phyloP scores from a whole-genome alignment of 164 flowering plant species.

The Houttuynia cordata region DNA sequence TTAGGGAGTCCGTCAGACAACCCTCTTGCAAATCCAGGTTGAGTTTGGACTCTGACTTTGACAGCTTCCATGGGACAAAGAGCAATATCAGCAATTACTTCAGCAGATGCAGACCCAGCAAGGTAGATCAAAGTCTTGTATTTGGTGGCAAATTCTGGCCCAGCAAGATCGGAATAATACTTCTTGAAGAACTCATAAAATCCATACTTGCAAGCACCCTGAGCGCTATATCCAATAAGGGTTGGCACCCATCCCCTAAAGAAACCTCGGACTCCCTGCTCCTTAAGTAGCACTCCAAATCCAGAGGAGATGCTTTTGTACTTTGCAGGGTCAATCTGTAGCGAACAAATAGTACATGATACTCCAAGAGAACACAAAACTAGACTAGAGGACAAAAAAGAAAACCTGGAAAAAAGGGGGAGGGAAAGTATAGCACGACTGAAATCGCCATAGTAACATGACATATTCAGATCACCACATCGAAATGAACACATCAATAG shows the following conservation, averaged over 20 bases:
- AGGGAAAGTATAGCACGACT: too few species aligned
- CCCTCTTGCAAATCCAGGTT: conserved; percentile 85
- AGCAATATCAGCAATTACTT: conserved; percentile 76
- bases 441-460: too few species aligned
- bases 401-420: too few species aligned
- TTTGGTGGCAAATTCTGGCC: conserved; percentile 61
- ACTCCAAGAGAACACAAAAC: too few species aligned
- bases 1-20: conserved; percentile 75
- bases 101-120: conserved; percentile 87
- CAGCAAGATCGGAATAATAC: conserved; percentile 73
- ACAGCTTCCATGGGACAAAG: conserved; percentile 31
- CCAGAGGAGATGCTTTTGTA: conserved; percentile 65
- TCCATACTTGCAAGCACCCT: conserved; percentile 87
- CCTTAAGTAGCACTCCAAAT: conserved; percentile 59
- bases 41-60: conserved; percentile 91
- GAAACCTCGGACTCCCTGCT: conserved; percentile 70
- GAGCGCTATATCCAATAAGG: conserved; percentile 78
- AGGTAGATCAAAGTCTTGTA: conserved; percentile 79
- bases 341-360: too few species aligned
- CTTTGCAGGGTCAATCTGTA: conserved; percentile 70
- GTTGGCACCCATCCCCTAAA: conserved; percentile 91
- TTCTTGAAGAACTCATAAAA: conserved; percentile 85
- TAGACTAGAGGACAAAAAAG: too few species aligned
- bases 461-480: too few species aligned
- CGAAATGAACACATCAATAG: too few species aligned